These are phyloP conservation scores for Drechmeria coniospora DNA, from an alignment of 2,329 filamentous ascomycete genomes.

Conservation along the genomic window DNA sequence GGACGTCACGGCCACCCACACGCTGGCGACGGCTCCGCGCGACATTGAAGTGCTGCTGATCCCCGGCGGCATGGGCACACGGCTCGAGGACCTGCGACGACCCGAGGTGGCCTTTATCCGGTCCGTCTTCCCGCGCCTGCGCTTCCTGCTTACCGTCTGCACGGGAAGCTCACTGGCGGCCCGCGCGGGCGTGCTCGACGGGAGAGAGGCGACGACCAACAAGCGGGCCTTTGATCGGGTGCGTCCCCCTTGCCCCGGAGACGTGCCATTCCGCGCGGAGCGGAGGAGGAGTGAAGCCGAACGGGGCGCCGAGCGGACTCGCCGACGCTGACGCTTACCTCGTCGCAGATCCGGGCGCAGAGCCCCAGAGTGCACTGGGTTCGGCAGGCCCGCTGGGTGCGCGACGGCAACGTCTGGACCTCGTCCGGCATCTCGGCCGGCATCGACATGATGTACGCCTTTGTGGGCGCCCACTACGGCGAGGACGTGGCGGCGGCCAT, in stretches of 20 bases:
- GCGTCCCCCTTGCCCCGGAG: not conserved
- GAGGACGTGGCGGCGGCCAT: conserved; percentile 30
- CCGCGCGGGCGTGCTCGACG: conserved; percentile 38
- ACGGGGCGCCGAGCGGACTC: not conserved
- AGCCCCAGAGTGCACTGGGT: conserved; percentile 37
- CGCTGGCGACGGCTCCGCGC: conserved; percentile 16
- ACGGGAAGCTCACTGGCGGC: conserved; percentile 42
- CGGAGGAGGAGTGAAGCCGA: not conserved
- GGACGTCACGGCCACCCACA: conserved; percentile 19
- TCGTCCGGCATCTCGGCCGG: conserved; percentile 38
- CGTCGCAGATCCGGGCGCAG: conserved; percentile 21
- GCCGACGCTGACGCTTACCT: too few species aligned
- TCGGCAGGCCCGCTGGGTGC: conserved; percentile 41
- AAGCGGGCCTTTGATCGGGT: conserved; percentile 34
- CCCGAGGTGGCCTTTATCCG: conserved; percentile 25
- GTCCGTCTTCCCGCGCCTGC: conserved; percentile 23
- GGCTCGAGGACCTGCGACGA: conserved; percentile 9
- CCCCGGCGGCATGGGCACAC: conserved; percentile 20
- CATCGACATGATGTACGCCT: conserved; percentile 22
- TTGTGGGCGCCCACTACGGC: conserved; percentile 26
- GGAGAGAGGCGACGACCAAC: conserved; percentile 43
- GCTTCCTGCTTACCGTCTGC: conserved; percentile 45
- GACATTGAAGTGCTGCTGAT: conserved; percentile 23
- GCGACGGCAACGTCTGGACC: conserved; percentile 46
- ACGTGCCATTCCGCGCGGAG: not conserved